Conservation (phyloP, 2,329 filamentous ascomycete species). For the Blastomyces percursus region DNA sequence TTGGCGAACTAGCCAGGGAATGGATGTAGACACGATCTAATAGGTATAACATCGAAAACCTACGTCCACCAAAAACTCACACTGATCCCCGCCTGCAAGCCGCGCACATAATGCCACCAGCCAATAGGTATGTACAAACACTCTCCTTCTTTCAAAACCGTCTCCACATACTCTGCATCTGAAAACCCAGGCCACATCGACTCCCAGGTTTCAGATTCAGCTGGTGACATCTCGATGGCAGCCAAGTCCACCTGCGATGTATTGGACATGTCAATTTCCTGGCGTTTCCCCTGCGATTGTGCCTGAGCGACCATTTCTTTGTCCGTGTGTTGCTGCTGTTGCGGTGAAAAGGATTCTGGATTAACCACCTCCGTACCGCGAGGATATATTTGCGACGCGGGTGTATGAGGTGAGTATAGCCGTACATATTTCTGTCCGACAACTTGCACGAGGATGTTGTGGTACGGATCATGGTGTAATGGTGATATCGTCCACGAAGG, state of each 20-base stretch:
- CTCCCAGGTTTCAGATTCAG: constrained; percentile 34
- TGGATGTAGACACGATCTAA: neutral
- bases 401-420: constrained; percentile 62
- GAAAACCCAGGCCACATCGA: constrained; percentile 45
- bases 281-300: constrained; percentile 38
- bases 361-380: constrained; percentile 28
- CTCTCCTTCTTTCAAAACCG: constrained; percentile 67
- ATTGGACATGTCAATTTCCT: constrained; percentile 81
- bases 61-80: constrained; percentile 86
- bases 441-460: constrained; percentile 83
- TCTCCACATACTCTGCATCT: constrained; percentile 58
- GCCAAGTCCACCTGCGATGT: constrained; percentile 73
- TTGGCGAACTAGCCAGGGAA: neutral
- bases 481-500: constrained; percentile 81
- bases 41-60: neutral
- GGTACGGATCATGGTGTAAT: constrained; percentile 85
- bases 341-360: neutral
- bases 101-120: constrained; percentile 97
- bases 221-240: constrained; percentile 47
- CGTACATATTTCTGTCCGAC: constrained; percentile 88
- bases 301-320: neutral
- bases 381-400: constrained; percentile 33
- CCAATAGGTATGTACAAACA: constrained; percentile 81
- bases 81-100: constrained; percentile 76
- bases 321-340: constrained; percentile 2